Evolutionary conservation across 257 asterid species (phyloP).

Genomic region (Rhazya stricta): DNA sequence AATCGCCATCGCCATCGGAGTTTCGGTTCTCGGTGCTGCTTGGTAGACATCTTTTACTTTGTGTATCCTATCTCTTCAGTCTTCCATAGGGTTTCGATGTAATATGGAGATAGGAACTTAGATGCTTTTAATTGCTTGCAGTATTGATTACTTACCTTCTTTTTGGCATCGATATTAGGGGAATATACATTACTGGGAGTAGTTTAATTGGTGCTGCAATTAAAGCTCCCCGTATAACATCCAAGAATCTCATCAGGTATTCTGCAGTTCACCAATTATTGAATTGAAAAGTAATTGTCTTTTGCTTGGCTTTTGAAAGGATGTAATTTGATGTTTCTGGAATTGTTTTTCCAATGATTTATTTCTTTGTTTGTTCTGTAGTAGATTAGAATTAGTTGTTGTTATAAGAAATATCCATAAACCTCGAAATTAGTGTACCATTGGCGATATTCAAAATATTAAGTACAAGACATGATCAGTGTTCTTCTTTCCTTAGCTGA

Average conservation of each 20-base stretch:
- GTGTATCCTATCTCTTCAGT: not conserved
- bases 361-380: not conserved
- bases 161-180: slow-evolving; percentile 24
- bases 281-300: slow-evolving; percentile 3
- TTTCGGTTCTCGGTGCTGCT: slow-evolving; percentile 98
- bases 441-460: not conserved
- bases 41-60: slow-evolving; percentile 43
- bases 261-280: not conserved
- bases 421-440: too few relatives aligned
- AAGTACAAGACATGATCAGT: not conserved
- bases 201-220: slow-evolving; percentile 53
- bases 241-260: slow-evolving; percentile 48
- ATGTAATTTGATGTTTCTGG: not conserved
- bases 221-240: slow-evolving; percentile 51
- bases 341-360: not conserved
- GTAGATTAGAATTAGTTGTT: not conserved
- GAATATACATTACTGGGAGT: slow-evolving; percentile 50
- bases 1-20: slow-evolving; percentile 88
- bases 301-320: slow-evolving; percentile 1
- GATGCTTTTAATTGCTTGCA: not conserved
- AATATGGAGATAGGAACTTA: not conserved
- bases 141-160: not conserved
- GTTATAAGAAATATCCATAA: not conserved
- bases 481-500: not conserved
- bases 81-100: slow-evolving; percentile 8